Evolutionary conservation across 2,329 filamentous ascomycete species (phyloP), one percentile per base, ranked within the genome.

Genomic region (Scedosporium aurantiacum): DNA sequence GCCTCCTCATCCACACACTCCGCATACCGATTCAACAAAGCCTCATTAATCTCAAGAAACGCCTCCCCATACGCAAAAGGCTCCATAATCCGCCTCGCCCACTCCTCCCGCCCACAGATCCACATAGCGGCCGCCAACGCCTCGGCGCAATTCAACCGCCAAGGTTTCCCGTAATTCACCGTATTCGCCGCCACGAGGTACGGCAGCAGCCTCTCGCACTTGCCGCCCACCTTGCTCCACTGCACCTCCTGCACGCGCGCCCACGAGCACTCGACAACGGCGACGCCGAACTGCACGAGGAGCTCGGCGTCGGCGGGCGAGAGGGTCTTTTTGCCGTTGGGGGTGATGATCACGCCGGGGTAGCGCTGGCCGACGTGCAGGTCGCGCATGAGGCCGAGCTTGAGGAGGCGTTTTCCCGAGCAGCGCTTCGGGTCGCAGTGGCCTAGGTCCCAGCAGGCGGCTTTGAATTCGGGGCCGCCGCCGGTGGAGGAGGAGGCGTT

Each of bases 401-500:
- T 87, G 83, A 99, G 96, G 40, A 99, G 82, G 65, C 90, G 87
- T 78, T 99, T 99, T 37, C 94, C 94, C 0, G 92, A 97, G 76
- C 94, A 99, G 67, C 93, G 82, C 74, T 97, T 97, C 7, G 93
- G 91, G 70, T 99, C 94, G 78, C 94, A 99, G 77, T 99, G 94
- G 64, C 92, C 93, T 40, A 99, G 81, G 70, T 99, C 94, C 94
- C 94, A 99, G 73, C 93, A 97, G 63, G 93, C 94, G 57, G 94
- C 93, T 76, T 95, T 96, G 82, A 92, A 97, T 23, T 77, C 70
- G 45, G 76, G 85, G 65, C 60, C 69, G 60, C 75, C 68, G 65
- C 73, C 66, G 67, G 67, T 67, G 60, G 78, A 72, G 63, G 75
- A 68, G 65, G 73, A 72, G 64, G 75, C 67, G 66, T 72, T 78